phyloP scores from a whole-genome alignment of 2,329 filamentous ascomycete species.

The Nemania serpens region DNA sequence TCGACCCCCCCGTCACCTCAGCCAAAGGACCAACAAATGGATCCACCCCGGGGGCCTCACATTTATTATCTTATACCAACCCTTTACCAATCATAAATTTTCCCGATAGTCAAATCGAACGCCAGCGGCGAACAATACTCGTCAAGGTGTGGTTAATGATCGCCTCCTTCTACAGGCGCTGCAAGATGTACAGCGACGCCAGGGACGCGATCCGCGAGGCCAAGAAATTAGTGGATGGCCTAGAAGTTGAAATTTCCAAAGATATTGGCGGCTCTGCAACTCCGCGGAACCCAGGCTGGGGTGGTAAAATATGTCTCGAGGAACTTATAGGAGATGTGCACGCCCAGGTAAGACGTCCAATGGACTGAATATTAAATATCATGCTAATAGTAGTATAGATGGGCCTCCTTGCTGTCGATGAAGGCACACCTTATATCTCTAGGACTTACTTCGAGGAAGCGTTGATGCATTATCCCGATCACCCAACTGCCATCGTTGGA shows the following conservation, averaged over 20 bases:
- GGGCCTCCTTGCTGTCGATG: slow-evolving; percentile 68
- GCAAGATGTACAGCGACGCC: slow-evolving; percentile 78
- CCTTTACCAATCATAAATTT: slow-evolving; percentile 60
- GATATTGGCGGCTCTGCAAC: slow-evolving; percentile 66
- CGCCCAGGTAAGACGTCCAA: slow-evolving; percentile 67
- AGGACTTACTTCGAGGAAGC: slow-evolving; percentile 81
- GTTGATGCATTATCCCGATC: slow-evolving; percentile 77
- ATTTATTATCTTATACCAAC: slow-evolving; percentile 51
- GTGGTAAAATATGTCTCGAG: slow-evolving; percentile 78
- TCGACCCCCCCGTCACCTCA: slow-evolving; percentile 52
- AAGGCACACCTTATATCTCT: slow-evolving; percentile 68
- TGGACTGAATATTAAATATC: slow-evolving; percentile 8
- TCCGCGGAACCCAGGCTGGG: slow-evolving; percentile 73
- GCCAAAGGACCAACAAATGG: slow-evolving; percentile 47
- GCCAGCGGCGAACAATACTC: slow-evolving; percentile 59
- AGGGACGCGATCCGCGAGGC: slow-evolving; percentile 82
- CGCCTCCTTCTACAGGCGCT: slow-evolving; percentile 83
- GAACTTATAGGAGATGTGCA: slow-evolving; percentile 84
- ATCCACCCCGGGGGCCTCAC: slow-evolving; percentile 47
- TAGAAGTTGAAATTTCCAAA: slow-evolving; percentile 69
- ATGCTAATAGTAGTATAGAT: slow-evolving; percentile 54
- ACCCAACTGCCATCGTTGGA: slow-evolving; percentile 78
- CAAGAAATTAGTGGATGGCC: slow-evolving; percentile 69
- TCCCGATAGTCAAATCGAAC: slow-evolving; percentile 56
- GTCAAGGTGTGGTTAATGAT: slow-evolving; percentile 90